phyloP scores from a whole-genome alignment of 768 basidiomycete genomes.

The Tylopilus rubrobrunneus region DNA sequence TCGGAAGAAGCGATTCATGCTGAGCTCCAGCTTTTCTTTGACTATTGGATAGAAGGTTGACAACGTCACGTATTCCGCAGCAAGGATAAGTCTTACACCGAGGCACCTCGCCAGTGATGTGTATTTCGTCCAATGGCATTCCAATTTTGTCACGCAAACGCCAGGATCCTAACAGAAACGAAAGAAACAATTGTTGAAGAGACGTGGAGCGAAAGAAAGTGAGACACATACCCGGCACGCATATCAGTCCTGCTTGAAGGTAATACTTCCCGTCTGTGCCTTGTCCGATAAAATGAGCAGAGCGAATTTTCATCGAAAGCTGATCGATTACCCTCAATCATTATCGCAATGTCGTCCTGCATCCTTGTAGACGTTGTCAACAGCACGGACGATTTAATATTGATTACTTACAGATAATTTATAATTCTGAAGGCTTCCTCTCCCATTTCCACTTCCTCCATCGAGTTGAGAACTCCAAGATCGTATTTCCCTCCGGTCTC shows the following conservation, averaged over 20 bases:
- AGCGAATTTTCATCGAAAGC: background rate
- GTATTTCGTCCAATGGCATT: conserved; percentile 68
- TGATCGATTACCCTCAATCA: conserved; percentile 49
- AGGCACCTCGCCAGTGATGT: conserved; percentile 61
- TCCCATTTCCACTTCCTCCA: conserved; percentile 26
- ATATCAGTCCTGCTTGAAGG: conserved; percentile 72
- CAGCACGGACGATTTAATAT: background rate
- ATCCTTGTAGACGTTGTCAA: conserved; percentile 30
- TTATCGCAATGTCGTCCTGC: conserved; percentile 58
- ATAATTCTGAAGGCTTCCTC: conserved; percentile 62
- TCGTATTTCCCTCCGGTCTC: conserved; percentile 51
- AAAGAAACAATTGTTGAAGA: background rate
- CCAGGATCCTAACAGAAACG: conserved; percentile 56
- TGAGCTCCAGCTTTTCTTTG: conserved; percentile 56
- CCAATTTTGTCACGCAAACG: conserved; percentile 79
- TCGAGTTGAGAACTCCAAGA: conserved; percentile 37
- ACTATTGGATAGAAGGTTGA: conserved; percentile 37
- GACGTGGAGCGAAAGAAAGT: background rate
- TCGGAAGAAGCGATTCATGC: conserved; percentile 70
- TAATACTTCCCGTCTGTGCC: conserved; percentile 69
- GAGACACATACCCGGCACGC: conserved; percentile 51
- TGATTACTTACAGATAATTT: conserved; percentile 51
- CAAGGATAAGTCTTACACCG: conserved; percentile 47
- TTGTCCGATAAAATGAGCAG: conserved; percentile 21
- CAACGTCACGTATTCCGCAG: background rate